These are phyloP conservation scores for Aristolochia californica DNA, from an alignment of 164 flowering plant species.

Conservation along the genomic window DNA sequence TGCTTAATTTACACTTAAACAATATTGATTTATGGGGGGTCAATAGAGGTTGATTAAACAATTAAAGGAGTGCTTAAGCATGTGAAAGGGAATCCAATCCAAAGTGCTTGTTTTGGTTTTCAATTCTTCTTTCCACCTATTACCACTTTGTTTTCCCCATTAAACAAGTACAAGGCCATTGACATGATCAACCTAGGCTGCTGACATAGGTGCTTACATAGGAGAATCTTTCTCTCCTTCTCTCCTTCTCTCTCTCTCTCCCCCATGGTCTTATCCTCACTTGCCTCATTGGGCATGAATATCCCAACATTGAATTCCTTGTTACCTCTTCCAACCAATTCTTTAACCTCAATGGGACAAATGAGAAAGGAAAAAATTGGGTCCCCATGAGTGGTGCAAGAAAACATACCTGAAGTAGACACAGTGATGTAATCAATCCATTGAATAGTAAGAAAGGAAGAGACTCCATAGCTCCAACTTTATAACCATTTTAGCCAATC, in stretches of 20 bases:
- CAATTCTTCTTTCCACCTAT: neutral
- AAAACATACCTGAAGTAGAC: too few relatives aligned
- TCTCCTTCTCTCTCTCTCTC: neutral
- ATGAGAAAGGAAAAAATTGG: too few relatives aligned
- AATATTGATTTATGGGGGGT: too few relatives aligned
- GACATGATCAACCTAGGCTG: neutral
- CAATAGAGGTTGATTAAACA: neutral
- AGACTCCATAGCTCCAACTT: too few relatives aligned
- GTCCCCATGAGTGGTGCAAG: too few relatives aligned
- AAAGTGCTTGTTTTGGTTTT: neutral
- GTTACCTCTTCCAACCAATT: too few relatives aligned
- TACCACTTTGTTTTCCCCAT: neutral
- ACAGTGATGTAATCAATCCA: too few relatives aligned
- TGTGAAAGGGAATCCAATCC: slow-evolving; percentile 4
- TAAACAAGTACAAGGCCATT: neutral
- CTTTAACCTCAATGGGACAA: too few relatives aligned
- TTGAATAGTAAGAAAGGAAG: too few relatives aligned
- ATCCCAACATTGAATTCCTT: too few relatives aligned
- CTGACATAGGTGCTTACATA: neutral
- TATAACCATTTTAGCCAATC: too few relatives aligned
- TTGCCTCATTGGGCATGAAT: neutral
- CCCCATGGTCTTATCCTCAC: neutral
- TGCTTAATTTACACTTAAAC: too few relatives aligned
- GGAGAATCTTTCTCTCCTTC: neutral
- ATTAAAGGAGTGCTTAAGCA: neutral